Evolutionary conservation across 2,329 filamentous ascomycete genomes (phyloP), one percentile per base, ranked within the genome.

Genomic region (Aspergillus candidus): DNA sequence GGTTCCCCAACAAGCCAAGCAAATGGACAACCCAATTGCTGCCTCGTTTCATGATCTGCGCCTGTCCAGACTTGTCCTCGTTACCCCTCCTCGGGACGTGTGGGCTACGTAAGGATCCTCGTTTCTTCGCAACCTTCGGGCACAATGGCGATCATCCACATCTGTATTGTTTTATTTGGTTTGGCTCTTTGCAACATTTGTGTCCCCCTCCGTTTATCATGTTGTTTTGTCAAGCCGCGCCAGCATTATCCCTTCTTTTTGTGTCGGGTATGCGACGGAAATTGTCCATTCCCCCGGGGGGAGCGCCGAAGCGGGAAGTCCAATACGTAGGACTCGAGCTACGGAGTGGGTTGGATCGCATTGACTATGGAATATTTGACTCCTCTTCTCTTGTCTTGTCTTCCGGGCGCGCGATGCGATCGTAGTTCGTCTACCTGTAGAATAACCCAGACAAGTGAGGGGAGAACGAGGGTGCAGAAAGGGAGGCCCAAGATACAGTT

Each of bases 31-130:
- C 48, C 51, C 50, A 54, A 57, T 55, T 54, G 49, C 40, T 53
- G 48, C 42, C 45, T 55, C 49, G 51, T 56, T 57, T 55, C 48
- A 52, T 55, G 52, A 56, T 58, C 55, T 55, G 51, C 54, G 53
- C 51, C 46, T 53, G 54, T 56, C 54, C 49, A 54, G 54, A 55
- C 52, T 54, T 40, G 43, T 46, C 38, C 42, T 41, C 43, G 22
- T 56, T 57, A 56, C 55, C 55, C 55, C 55, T 56, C 53, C 48
- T 50, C 48, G 42, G 46, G 44, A 40, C 49, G 35, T 32, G 41
- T 43, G 47, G 42, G 32, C 51, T 50, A 48, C 47, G 46, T 51
- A 50, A 56, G 48, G 54, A 44, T 53, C 46, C 33, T 41, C 39
- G 32, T 43, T 42, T 34, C 32, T 44, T 44, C 38, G 43, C 34